A percentile compares a stretch with the other conserved stretches of the same genome.
Evolutionary conservation across 495 filamentous ascomycete genomes (phyloP).

Genomic region (Penicillium bovifimosum): DNA sequence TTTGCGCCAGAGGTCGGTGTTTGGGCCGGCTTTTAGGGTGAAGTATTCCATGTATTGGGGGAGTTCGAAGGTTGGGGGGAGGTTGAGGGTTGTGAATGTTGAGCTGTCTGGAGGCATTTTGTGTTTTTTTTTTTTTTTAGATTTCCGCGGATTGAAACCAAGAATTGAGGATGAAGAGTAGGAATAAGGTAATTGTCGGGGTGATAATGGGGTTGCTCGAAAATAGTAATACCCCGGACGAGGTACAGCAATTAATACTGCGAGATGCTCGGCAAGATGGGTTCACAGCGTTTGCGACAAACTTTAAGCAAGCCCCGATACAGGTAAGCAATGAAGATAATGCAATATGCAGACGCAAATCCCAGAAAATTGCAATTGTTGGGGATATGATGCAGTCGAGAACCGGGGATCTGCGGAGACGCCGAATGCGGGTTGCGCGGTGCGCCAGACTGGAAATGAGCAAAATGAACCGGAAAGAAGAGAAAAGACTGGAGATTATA

Average conservation of each 20-base stretch:
- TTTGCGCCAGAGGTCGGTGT: conserved; percentile 51
- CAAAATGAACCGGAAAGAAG: conserved; percentile 13
- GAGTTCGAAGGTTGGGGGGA: conserved; percentile 40
- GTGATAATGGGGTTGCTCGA: not conserved
- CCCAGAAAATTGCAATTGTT: conserved; percentile 1
- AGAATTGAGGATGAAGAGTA: too few relatives aligned
- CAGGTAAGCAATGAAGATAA: not conserved
- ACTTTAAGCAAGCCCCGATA: not conserved
- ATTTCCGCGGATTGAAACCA: not conserved
- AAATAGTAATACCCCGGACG: not conserved
- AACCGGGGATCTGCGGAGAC: conserved; percentile 19
- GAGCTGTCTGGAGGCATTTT: conserved; percentile 48
- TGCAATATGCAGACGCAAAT: not conserved
- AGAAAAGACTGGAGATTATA: conserved; percentile 1
- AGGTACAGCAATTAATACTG: conserved; percentile 3
- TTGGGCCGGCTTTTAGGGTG: conserved; percentile 49
- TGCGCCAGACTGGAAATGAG: conserved; percentile 10
- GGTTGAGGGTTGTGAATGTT: conserved; percentile 49
- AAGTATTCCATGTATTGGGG: conserved; percentile 55
- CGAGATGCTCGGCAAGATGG: conserved; percentile 1
- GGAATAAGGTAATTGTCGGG: not conserved
- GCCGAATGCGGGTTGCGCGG: conserved; percentile 22
- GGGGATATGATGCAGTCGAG: conserved; percentile 19
- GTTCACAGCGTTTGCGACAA: conserved; percentile 13
- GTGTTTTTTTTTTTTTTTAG: conserved; percentile 10